These are phyloP conservation scores for Plectosphaerella cucumerina DNA, from an alignment of 2,329 filamentous ascomycete species.

Conservation along the genomic window DNA sequence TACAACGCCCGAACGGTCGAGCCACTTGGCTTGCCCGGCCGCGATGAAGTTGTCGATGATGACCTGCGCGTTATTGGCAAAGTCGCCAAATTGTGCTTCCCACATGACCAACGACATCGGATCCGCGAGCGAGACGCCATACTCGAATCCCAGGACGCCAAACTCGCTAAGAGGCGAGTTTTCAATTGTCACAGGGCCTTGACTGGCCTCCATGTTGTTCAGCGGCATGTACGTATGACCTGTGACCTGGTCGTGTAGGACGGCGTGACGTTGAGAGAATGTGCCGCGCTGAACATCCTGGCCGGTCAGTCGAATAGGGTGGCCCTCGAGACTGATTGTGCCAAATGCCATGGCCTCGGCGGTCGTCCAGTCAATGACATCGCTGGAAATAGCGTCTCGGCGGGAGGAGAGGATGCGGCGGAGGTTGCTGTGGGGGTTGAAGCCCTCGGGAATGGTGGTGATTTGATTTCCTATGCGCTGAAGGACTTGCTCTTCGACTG, in stretches of 20 bases:
- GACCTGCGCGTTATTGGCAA: slow-evolving; percentile 98
- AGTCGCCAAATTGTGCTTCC: slow-evolving; percentile 99
- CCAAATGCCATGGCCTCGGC: slow-evolving; percentile 95
- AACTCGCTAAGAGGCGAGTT: slow-evolving; percentile 81
- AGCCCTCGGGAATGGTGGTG: slow-evolving; percentile 73
- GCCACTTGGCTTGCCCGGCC: slow-evolving; percentile 96
- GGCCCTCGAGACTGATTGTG: slow-evolving; percentile 81
- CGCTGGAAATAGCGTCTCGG: slow-evolving; percentile 85
- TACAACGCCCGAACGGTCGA: slow-evolving; percentile 93
- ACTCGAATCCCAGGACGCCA: slow-evolving; percentile 87
- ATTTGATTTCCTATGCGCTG: slow-evolving; percentile 79
- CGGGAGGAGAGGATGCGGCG: slow-evolving; percentile 90
- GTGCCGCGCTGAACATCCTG: slow-evolving; percentile 99
- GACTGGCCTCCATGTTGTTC: slow-evolving; percentile 80
- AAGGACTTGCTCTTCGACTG: slow-evolving; percentile 64
- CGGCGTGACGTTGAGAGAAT: slow-evolving; percentile 95
- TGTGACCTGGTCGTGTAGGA: slow-evolving; percentile 93
- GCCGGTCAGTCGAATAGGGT: slow-evolving; percentile 94
- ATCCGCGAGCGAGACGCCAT: slow-evolving; percentile 94
- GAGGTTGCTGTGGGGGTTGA: slow-evolving; percentile 87
- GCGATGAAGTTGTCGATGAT: slow-evolving; percentile 99
- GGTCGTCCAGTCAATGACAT: slow-evolving; percentile 95
- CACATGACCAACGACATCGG: slow-evolving; percentile 97
- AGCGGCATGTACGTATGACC: slow-evolving; percentile 91
- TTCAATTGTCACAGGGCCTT: slow-evolving; percentile 90